Base-by-base conservation (phyloP, 2,329 filamentous ascomycete genomes). In the Aspergillus aculeatus region DNA sequence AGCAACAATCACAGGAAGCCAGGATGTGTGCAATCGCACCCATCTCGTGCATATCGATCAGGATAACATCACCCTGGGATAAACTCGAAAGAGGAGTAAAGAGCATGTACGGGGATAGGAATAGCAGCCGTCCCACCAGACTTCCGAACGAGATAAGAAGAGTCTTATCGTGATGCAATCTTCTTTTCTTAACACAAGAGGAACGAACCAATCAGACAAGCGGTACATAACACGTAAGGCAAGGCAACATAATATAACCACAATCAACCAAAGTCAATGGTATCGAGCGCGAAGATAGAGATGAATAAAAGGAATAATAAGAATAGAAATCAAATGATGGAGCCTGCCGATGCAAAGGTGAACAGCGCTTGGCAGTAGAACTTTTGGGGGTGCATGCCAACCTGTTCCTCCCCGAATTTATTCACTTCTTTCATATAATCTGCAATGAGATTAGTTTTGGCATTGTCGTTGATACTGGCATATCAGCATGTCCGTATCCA, bases 131-230 rank as follows among this genome's bases (percentile, higher is more conserved):
- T 16, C 38, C 38, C 2, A 16, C 16, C 5, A 19, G 38, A 9
- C 38, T 7, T 9, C 38, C 9, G 16, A 19, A 19, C 16, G 6
- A 19, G 16, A 44, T 44, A 44, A 44, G 32, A 35, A 35, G 4
- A 44, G 7, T 19, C 38, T 41, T 44, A 44, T 44, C 38, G 14
- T 16, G 6, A 10, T n/a, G 38, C 16, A 19, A 44, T 16, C 38
- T 44, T 44, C n/a, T 19, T 44, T 44, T 44, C n/a, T 19, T 12
- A 44, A 55, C 41, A 56, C 51, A 57, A 50, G 38, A 47, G 58
- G 55, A 19, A 49, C 14, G 58, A 54, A 64, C 63, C 66, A 67
- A 68, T 64, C 64, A 64, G 58, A 53, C 52, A 16, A 44, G 38
- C 7, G n/a, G 16, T n/a, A 19, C 16, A 19, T 44, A 44, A 9